Evolutionary conservation across 345 rosid species (phyloP).

Genomic region (Populus nigra): DNA sequence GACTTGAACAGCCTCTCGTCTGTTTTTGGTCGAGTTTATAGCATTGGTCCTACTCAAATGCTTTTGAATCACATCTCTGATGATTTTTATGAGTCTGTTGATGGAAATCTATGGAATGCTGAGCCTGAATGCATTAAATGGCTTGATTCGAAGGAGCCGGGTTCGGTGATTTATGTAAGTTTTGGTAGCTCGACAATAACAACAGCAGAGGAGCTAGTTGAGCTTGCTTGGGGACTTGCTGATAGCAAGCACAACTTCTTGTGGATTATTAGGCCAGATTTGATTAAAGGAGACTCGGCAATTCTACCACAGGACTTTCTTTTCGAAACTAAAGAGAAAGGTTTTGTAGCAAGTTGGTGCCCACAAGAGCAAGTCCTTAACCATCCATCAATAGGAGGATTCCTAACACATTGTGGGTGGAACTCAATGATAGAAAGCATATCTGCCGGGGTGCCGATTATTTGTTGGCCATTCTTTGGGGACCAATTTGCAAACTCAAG

Average conservation of each 20-base stretch:
- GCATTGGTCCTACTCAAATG: conserved; percentile 1
- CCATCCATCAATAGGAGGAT: background rate
- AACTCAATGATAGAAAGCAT: too few species aligned
- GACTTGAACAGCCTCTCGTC: background rate
- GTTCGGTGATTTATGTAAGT: conserved; percentile 3
- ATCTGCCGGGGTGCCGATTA: too few species aligned
- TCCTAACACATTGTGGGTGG: too few species aligned
- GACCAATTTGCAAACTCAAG: too few species aligned
- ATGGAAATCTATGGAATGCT: conserved; percentile 6
- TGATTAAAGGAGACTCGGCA: background rate
- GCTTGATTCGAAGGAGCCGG: background rate
- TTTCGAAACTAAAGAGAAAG: conserved; percentile 3
- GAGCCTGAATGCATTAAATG: conserved; percentile 5
- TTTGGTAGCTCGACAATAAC: conserved; percentile 5
- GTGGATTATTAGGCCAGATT: conserved; percentile 1
- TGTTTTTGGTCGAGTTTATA: background rate
- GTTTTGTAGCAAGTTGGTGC: conserved; percentile 3
- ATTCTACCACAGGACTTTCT: background rate
- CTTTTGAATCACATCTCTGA: background rate
- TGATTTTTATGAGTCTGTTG: background rate
- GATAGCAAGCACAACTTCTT: background rate
- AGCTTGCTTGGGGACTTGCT: conserved; percentile 8
- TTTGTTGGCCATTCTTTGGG: too few species aligned
- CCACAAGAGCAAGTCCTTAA: conserved; percentile 8
- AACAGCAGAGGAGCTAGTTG: background rate